Evolutionary conservation across 805 yeast genomes (phyloP), one percentile per base, ranked within the genome.

Genomic region (Saccharomycopsis sp.): DNA sequence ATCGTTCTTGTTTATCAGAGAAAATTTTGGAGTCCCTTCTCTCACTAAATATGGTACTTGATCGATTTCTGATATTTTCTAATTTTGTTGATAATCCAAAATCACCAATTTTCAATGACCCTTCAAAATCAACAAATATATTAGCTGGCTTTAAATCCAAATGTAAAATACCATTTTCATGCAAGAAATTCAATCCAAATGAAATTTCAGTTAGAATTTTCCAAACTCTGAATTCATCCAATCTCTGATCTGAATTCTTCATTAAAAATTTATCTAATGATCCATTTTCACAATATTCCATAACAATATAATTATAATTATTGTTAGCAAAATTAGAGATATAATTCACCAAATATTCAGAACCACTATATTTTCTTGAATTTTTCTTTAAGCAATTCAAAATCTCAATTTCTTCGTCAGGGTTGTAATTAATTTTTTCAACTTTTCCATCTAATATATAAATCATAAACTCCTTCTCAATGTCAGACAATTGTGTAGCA

Each of bases 161-260:
- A 64, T 93, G 98, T 41, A 89, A 67, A 44, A 85, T 82, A 49
- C 74, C 74, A 43, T 78, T 70, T 37, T 77, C 71, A 59, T 93
- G 98, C 40, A 93, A 80, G 59, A 77, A 88, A 53, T 77, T 72
- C 48, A 93, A 66, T 0, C 97, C 98, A 55, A 77, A 71, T 33
- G 87, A 64, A n/a, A 89, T 70, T 60, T 90, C 98, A 41, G 82
- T 81, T 52, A 93, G 67, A 37, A 93, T 90, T 65, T 93, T 93
- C 98, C 98, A 93, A 32, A 90, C 89, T 54, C 98, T 74, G 84
- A 96, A 93, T 61, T 93, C 98, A 60, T 93, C 98, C 43, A 93
- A 70, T 27, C 51, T 19, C 16, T 47, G 44, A 13, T 44, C 42
- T 40, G 82, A 78, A 59, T 80, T 81, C 53, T 85, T 94, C 20